phyloP scores from a whole-genome alignment of 352 stramenopile species.

The Phytophthora crassamura region DNA sequence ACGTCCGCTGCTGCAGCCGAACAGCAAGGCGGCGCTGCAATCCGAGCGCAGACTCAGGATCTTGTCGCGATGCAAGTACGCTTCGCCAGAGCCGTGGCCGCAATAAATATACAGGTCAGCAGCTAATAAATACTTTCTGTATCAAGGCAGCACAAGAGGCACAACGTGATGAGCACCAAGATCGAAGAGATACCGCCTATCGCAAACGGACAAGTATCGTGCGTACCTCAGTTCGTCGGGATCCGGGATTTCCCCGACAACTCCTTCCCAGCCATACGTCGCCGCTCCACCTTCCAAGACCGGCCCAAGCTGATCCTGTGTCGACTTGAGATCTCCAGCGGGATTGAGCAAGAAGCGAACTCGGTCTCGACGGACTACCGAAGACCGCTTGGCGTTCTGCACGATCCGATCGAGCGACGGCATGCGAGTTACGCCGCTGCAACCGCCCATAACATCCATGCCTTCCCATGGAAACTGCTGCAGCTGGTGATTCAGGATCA shows the following conservation, averaged over 20 bases:
- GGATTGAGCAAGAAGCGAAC: slow-evolving; percentile 81
- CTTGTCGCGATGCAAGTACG: slow-evolving; percentile 88
- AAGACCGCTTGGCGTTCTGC: slow-evolving; percentile 33
- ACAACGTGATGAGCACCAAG: slow-evolving; percentile 9
- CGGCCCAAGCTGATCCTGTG: slow-evolving; percentile 62
- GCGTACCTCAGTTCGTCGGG: slow-evolving; percentile 60
- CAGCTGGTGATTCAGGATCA: slow-evolving; percentile 69
- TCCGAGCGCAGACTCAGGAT: slow-evolving; percentile 57
- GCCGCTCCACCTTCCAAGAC: slow-evolving; percentile 46
- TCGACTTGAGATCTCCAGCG: slow-evolving; percentile 71
- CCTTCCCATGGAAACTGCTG: slow-evolving; percentile 88
- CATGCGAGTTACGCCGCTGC: slow-evolving; percentile 69
- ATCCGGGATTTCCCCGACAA: slow-evolving; percentile 55
- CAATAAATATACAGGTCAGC: slow-evolving; percentile 97
- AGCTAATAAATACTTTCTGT: slow-evolving; percentile 54
- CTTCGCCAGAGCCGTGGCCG: slow-evolving; percentile 96
- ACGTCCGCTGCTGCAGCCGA: slow-evolving; percentile 97
- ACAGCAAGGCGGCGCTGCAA: slow-evolving; percentile 92
- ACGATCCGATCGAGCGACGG: slow-evolving; percentile 72
- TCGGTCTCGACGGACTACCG: slow-evolving; percentile 31
- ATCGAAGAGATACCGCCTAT: neutral
- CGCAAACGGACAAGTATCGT: too few relatives aligned
- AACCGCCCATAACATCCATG: slow-evolving; percentile 56
- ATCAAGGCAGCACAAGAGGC: neutral
- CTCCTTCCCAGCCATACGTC: slow-evolving; percentile 59